phyloP scores from a whole-genome alignment of 768 basidiomycete genomes.

The Strobilomyces echinocephalus region DNA sequence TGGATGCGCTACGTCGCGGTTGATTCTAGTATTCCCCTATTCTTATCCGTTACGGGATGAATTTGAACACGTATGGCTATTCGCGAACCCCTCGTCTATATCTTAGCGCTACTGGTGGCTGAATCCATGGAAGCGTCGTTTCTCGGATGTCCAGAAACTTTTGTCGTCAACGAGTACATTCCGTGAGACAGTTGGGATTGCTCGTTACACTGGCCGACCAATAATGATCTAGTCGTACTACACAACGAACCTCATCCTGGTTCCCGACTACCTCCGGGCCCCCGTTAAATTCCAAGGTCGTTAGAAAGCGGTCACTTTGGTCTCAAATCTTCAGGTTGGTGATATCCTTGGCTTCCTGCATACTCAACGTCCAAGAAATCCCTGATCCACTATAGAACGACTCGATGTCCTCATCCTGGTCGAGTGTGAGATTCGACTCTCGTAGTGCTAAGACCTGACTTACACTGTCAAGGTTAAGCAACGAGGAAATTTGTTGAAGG shows the following conservation, averaged over 20 bases:
- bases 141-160: no score
- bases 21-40: constrained; percentile 27
- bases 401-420: constrained; percentile 88
- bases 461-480: constrained; percentile 83
- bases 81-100: neutral
- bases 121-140: neutral
- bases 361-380: constrained; percentile 79
- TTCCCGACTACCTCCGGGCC: neutral
- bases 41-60: constrained; percentile 7
- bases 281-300: neutral
- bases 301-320: neutral
- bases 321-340: constrained; percentile 49
- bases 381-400: constrained; percentile 94
- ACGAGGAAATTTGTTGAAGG: constrained; percentile 87
- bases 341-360: constrained; percentile 71
- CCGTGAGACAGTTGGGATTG: neutral
- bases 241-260: neutral
- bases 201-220: neutral
- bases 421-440: constrained; percentile 4
- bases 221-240: neutral
- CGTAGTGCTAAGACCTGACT: neutral
- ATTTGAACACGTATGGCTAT: constrained; percentile 3
- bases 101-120: neutral
- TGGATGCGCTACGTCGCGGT: constrained; percentile 82
- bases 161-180: neutral